Evolutionary conservation across 306 rosid species (phyloP).

Genomic region (Geum urbanum): DNA sequence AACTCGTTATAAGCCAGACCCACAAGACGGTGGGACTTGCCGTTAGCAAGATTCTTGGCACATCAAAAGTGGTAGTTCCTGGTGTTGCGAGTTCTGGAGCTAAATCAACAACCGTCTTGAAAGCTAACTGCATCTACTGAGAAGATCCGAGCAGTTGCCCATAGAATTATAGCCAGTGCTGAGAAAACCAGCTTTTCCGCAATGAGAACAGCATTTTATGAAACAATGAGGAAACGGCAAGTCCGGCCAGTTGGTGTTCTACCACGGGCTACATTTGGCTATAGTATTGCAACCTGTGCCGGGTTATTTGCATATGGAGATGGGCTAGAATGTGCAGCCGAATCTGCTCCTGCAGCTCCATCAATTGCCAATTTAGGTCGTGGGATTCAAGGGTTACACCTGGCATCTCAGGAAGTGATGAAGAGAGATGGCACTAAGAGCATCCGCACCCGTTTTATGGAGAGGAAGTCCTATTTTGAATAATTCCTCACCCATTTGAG

Average conservation of each 20-base stretch:
- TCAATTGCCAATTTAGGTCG: constrained; percentile 77
- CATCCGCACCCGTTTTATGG: too few relatives aligned
- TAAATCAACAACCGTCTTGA: constrained; percentile 52
- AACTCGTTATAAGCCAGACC: constrained; percentile 46
- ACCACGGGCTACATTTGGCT: constrained; percentile 72
- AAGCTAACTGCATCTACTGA: constrained; percentile 68
- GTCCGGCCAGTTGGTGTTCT: constrained; percentile 47
- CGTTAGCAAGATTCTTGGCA: constrained; percentile 36
- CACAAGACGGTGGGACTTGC: constrained; percentile 48
- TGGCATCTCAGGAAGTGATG: constrained; percentile 42
- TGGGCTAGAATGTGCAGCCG: constrained; percentile 69
- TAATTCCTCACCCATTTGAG: too few relatives aligned
- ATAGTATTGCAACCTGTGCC: constrained; percentile 63
- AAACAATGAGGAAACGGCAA: constrained; percentile 71
- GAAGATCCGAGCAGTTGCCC: constrained; percentile 68
- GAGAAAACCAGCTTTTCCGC: constrained; percentile 75
- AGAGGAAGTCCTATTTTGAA: too few relatives aligned
- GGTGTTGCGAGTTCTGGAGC: constrained; percentile 55
- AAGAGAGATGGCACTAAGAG: constrained; percentile 52
- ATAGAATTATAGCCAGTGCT: constrained; percentile 59
- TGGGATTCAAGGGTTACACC: constrained; percentile 56
- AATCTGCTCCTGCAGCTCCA: constrained; percentile 61
- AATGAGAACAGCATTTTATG: constrained; percentile 74
- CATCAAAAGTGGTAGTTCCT: constrained; percentile 54
- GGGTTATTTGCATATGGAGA: constrained; percentile 62